Evolutionary conservation across 2,329 filamentous ascomycete species (phyloP).

Genomic region (Lasiodiplodia citricola): DNA sequence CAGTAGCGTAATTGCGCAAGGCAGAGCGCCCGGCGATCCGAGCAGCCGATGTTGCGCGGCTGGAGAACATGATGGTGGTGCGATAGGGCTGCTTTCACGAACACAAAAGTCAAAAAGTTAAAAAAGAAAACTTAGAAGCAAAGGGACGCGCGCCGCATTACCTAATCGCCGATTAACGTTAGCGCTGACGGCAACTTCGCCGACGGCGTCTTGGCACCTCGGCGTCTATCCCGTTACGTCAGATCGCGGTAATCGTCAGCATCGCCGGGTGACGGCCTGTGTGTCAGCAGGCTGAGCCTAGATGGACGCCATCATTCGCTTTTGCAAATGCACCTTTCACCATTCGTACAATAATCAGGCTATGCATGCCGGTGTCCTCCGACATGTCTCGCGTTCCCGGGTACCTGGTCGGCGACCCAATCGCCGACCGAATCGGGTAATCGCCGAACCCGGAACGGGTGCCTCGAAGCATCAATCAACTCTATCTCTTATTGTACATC

Average conservation of each 20-base stretch:
- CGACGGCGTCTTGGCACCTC: neutral
- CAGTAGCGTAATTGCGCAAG: neutral
- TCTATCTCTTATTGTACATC: neutral
- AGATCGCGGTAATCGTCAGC: neutral
- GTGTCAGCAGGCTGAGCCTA: neutral
- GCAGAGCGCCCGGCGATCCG: conserved; percentile 13
- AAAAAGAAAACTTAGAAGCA: neutral
- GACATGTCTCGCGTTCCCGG: no score
- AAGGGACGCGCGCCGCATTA: neutral
- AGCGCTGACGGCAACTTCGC: neutral
- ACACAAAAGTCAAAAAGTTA: neutral
- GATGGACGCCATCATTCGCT: no score
- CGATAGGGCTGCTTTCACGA: neutral
- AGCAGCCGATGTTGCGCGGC: conserved; percentile 1
- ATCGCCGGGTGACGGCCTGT: neutral
- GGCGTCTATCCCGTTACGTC: neutral
- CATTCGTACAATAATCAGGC: no score
- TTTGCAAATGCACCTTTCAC: no score
- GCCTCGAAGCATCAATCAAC: neutral
- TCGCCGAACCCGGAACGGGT: no score
- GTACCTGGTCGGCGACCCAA: no score
- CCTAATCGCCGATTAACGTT: neutral
- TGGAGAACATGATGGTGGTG: conserved; percentile 17
- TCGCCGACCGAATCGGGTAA: no score
- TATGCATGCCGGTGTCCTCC: no score